A percentile compares a stretch with the other conserved stretches of the same genome.
phyloP scores from a whole-genome alignment of 139 green algal genomes.

The Micractinium conductrix region DNA sequence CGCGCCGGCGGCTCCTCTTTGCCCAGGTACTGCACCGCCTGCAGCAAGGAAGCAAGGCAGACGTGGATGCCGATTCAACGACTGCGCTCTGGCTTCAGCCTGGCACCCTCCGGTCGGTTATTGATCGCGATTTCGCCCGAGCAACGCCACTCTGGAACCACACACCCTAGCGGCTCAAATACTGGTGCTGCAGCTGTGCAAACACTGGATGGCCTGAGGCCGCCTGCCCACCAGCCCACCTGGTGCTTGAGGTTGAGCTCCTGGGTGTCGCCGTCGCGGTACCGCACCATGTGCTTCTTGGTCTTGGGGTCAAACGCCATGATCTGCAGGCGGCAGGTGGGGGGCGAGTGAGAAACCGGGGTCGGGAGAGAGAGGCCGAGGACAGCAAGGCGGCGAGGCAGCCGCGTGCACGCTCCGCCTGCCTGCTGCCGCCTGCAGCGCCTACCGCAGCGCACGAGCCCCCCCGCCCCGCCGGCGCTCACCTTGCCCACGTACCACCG shows the following conservation, averaged over 20 bases:
- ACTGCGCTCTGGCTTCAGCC: too few relatives aligned
- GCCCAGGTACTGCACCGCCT: conserved; percentile 51
- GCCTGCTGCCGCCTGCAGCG: neutral
- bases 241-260: conserved; percentile 58
- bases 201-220: too few relatives aligned
- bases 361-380: neutral
- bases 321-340: neutral
- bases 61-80: too few relatives aligned
- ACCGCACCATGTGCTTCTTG: conserved; percentile 56
- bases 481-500: conserved; percentile 68
- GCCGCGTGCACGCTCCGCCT: neutral
- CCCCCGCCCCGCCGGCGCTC: neutral
- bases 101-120: too few relatives aligned
- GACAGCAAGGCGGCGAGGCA: neutral
- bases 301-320: conserved; percentile 51
- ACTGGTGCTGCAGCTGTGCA: too few relatives aligned
- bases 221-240: too few relatives aligned
- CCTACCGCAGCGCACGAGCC: neutral
- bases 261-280: conserved; percentile 70
- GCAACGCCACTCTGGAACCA: too few relatives aligned
- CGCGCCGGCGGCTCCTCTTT: neutral
- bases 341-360: neutral
- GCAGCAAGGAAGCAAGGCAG: too few relatives aligned
- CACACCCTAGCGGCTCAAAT: too few relatives aligned
- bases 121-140: too few relatives aligned